Evolutionary conservation across 2,329 filamentous ascomycete species (phyloP).

Genomic region (Alternaria hordeiaustralica): DNA sequence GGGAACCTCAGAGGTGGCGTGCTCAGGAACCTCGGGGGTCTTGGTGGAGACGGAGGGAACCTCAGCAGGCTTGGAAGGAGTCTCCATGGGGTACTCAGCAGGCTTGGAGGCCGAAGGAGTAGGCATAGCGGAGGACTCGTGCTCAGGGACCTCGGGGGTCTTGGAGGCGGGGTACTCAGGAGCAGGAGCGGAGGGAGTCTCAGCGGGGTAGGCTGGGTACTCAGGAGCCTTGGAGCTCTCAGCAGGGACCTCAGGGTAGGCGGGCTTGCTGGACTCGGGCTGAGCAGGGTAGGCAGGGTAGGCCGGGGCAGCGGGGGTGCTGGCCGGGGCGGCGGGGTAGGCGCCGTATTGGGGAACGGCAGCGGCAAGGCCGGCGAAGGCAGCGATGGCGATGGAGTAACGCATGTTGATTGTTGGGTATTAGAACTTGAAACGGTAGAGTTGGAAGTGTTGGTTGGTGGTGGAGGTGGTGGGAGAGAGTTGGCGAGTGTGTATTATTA

Average conservation of each 20-base stretch:
- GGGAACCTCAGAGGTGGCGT: constrained; percentile 11
- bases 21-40: constrained; percentile 15
- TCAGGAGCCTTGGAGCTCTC: constrained; percentile 5
- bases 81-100: constrained; percentile 1
- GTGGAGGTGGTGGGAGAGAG: constrained; percentile 19
- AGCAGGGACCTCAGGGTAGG: constrained; percentile 10
- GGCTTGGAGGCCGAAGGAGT: constrained; percentile 8
- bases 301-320: constrained; percentile 20
- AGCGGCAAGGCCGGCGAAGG: constrained; percentile 40
- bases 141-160: constrained; percentile 14
- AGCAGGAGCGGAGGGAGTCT: constrained; percentile 6
- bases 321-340: constrained; percentile 14
- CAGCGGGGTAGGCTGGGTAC: constrained; percentile 13
- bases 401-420: constrained; percentile 50
- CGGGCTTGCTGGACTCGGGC: constrained; percentile 10
- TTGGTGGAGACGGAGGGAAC: constrained; percentile 3
- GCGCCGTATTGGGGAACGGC: constrained; percentile 40
- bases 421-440: constrained; percentile 33
- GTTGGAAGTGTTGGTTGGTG: constrained; percentile 20
- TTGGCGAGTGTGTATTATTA: constrained; percentile 40
- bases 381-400: constrained; percentile 44
- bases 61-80: constrained; percentile 10
- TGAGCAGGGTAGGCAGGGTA: constrained; percentile 18
- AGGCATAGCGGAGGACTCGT: constrained; percentile 9
- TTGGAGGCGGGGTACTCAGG: constrained; percentile 7